Percentiles rank a stretch among this genome's conserved stretches.
Conservation (phyloP, 108 stramenopile species). For the Mediolabrus comicus region DNA sequence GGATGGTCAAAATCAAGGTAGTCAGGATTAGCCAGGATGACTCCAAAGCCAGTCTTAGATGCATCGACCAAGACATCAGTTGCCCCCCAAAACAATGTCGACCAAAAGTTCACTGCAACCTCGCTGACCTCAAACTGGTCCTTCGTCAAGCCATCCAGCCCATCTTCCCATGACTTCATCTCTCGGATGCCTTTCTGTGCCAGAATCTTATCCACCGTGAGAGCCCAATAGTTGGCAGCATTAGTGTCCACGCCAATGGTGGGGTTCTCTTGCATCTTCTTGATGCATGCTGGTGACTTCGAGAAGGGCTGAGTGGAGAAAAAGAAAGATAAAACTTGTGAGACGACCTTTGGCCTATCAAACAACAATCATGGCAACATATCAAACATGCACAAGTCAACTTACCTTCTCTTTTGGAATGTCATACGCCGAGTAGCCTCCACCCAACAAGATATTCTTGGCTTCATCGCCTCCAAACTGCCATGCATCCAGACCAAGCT, state of each 20-base stretch:
- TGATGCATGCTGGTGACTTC: background rate
- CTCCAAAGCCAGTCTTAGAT: background rate
- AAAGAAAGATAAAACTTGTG: too few species aligned
- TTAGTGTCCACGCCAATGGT: background rate
- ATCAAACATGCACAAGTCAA: too few species aligned
- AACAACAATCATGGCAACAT: too few species aligned
- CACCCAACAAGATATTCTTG: background rate
- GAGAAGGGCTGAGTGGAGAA: background rate
- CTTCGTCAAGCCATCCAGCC: background rate
- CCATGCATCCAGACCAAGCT: background rate
- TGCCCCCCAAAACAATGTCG: background rate
- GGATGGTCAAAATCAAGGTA: background rate
- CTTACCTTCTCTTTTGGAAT: background rate
- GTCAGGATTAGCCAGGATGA: background rate
- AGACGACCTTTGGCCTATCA: too few species aligned
- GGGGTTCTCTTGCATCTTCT: background rate
- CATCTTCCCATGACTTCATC: background rate
- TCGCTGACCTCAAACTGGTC: background rate
- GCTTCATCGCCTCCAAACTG: background rate
- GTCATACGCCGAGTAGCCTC: background rate
- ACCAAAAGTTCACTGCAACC: background rate
- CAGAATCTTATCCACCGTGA: background rate
- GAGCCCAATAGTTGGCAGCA: background rate
- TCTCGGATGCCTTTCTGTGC: background rate
- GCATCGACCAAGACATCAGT: background rate